Percentiles rank a stretch among this genome's conserved stretches.
Evolutionary conservation across 129 eudicot genomes (phyloP).

Genomic region (Helianthus tuberosus): DNA sequence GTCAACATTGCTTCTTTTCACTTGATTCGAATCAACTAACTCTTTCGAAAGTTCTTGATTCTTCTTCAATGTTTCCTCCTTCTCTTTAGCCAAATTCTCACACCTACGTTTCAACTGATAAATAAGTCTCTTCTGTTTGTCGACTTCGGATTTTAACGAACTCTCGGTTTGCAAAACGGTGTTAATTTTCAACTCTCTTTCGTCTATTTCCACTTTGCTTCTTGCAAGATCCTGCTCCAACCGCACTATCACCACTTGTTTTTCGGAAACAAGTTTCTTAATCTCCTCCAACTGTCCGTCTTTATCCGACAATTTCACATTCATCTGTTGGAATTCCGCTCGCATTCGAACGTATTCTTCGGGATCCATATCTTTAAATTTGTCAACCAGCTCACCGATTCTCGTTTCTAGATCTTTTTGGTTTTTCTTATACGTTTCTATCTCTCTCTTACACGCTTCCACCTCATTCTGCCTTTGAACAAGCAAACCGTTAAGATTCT

Average conservation of each 20-base stretch:
- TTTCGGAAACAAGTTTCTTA: slow-evolving; percentile 51
- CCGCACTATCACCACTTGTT: slow-evolving; percentile 45
- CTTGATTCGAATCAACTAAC: slow-evolving; percentile 63
- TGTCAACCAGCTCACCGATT: slow-evolving; percentile 61
- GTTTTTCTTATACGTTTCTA: slow-evolving; percentile 46
- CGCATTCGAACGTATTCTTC: slow-evolving; percentile 71
- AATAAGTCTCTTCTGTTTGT: slow-evolving; percentile 39
- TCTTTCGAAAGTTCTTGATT: slow-evolving; percentile 67
- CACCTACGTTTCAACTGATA: slow-evolving; percentile 41
- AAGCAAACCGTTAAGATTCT: slow-evolving; percentile 52
- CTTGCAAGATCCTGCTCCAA: slow-evolving; percentile 75
- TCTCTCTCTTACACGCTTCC: slow-evolving; percentile 58
- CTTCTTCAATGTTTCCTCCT: slow-evolving; percentile 66
- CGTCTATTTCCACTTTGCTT: slow-evolving; percentile 58
- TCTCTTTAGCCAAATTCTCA: slow-evolving; percentile 63
- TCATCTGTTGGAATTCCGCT: slow-evolving; percentile 60
- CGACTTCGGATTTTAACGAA: slow-evolving; percentile 57
- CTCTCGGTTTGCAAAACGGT: slow-evolving; percentile 55
- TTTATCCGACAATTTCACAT: slow-evolving; percentile 60
- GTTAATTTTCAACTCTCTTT: slow-evolving; percentile 55
- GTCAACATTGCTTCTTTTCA: slow-evolving; percentile 44
- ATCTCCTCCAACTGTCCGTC: slow-evolving; percentile 69
- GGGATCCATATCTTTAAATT: slow-evolving; percentile 57
- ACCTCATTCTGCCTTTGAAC: slow-evolving; percentile 52
- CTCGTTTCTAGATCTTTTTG: slow-evolving; percentile 46